These are phyloP conservation scores for Talaromyces sp. DNA, from an alignment of 2,329 filamentous ascomycete genomes.

Conservation along the genomic window DNA sequence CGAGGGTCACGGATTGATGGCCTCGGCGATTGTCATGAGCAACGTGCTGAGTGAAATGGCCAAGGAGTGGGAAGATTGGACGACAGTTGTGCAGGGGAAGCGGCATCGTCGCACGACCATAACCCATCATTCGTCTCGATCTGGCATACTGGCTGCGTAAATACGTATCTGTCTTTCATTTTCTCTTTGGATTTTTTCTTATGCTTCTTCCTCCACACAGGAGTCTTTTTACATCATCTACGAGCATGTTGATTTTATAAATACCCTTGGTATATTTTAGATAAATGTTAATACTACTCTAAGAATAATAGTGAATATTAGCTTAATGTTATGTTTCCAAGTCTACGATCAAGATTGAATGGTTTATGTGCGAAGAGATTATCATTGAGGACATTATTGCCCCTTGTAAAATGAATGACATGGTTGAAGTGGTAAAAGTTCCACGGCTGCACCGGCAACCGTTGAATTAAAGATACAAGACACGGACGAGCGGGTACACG, in stretches of 20 bases:
- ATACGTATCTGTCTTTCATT: not conserved
- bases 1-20: slow-evolving; percentile 94
- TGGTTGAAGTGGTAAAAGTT: not conserved
- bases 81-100: slow-evolving; percentile 48
- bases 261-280: not conserved
- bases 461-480: not conserved
- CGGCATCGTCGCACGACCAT: slow-evolving; percentile 27
- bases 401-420: not conserved
- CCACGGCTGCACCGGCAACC: not conserved
- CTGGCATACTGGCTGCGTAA: slow-evolving; percentile 14
- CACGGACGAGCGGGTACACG: not conserved
- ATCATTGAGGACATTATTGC: not conserved
- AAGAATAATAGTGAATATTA: not conserved
- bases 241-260: slow-evolving; percentile 3
- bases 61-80: slow-evolving; percentile 89
- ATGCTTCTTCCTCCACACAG: not conserved
- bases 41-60: slow-evolving; percentile 91
- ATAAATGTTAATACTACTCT: not conserved
- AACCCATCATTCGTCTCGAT: slow-evolving; percentile 14
- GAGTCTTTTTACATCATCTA: not conserved
- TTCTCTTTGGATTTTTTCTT: not conserved
- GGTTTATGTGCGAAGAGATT: not conserved
- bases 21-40: slow-evolving; percentile 86
- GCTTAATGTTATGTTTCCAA: not conserved
- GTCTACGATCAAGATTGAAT: not conserved